Base-by-base conservation (phyloP, 768 basidiomycete genomes). In the Kwoniella sp. region DNA sequence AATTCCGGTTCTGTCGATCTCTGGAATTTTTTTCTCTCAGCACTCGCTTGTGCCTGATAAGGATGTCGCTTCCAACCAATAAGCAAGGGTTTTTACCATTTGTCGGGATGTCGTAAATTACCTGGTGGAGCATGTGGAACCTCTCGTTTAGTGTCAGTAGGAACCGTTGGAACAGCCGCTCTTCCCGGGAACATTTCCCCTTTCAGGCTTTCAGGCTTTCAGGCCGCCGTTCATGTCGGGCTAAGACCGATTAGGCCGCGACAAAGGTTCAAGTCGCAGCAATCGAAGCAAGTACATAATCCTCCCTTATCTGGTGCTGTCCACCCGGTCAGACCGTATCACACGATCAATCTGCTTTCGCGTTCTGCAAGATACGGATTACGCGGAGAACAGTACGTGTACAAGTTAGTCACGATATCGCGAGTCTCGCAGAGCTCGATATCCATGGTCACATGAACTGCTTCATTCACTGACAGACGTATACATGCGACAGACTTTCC, bases 41-140 rank as follows among this genome's bases (percentile, higher is more conserved):
- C 41, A 20, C 41, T 45, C 41, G 41, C 41, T 45, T 45, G 41
- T 45, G 41, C 41, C 41, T 45, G 41, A 45, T 45, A 45, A 45
- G 41, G 15, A 45, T 37, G 34, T 45, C 41, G 17, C 41, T n/a
- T 45, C 41, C 41, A 17, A 45, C 41, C 41, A 45, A 45, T 45
- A 20, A 17, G 20, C 9, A 45, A 17, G 41, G 41, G n/a, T n/a
- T n/a, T n/a, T 20, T 45, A 45, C 41, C 41, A 45, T 45, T 37
- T 37, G 15, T 45, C 20, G 15, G 20, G 7, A 34, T 34, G 34
- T 34, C 34, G 34, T 34, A 34, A 34, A 4, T 17, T 45, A 11
- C 41, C 8, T 3, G 20, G 41, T 45, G 41, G 15, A 45, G 41
- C 41, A 45, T 45, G 41, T 45, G 41, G 4, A 17, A 9, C 41